Evolutionary conservation across 768 basidiomycete species (phyloP).

Genomic region (Tremella mesenterica): DNA sequence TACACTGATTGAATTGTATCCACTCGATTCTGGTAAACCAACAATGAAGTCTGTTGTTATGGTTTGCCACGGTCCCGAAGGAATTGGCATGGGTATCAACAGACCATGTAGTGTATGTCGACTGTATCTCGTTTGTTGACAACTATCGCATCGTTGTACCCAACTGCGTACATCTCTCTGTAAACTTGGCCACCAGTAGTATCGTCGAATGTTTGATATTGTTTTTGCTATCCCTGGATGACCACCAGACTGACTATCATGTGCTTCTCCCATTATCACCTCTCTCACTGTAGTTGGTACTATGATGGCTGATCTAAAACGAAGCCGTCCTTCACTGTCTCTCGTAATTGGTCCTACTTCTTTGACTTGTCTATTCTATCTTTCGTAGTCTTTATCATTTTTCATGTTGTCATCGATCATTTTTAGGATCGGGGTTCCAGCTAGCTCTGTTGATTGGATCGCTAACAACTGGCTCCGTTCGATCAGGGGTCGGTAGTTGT

Average conservation of each 20-base stretch:
- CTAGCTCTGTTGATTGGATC: neutral
- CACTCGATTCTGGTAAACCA: neutral
- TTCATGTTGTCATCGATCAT: neutral
- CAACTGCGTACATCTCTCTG: neutral
- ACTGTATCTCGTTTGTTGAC: neutral
- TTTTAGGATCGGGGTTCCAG: neutral
- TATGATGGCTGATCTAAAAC: neutral
- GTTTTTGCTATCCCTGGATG: neutral
- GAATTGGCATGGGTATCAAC: neutral
- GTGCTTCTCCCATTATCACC: neutral
- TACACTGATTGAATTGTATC: neutral
- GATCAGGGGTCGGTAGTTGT: neutral
- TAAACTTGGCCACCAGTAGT: neutral
- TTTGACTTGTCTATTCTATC: neutral
- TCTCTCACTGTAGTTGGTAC: neutral
- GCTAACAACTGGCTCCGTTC: neutral
- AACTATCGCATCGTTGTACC: neutral
- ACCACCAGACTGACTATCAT: neutral
- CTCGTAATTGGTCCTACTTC: neutral
- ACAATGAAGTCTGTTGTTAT: neutral
- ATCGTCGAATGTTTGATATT: neutral
- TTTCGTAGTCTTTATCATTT: neutral
- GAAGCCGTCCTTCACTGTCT: neutral
- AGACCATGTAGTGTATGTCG: conserved; percentile 1
- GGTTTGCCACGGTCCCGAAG: neutral